Conservation (phyloP, 257 asterid genomes). For the Nicotiana undulata region DNA sequence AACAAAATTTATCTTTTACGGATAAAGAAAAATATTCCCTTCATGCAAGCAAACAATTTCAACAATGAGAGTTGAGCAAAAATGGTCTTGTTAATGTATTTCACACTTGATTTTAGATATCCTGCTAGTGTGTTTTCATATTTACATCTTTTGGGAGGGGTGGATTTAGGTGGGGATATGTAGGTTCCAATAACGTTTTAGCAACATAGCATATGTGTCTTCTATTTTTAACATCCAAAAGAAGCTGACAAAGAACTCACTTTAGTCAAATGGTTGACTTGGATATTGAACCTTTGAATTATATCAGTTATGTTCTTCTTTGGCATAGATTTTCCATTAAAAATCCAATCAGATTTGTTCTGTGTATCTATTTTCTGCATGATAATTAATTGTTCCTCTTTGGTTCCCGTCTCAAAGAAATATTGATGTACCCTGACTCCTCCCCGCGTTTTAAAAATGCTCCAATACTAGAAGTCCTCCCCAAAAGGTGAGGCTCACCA, state of each 20-base stretch:
- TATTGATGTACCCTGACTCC: constrained; percentile 68
- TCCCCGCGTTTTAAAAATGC: constrained; percentile 92
- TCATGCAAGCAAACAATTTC: no score
- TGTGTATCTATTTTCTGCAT: constrained; percentile 29
- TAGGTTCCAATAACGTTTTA: no score
- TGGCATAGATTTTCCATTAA: constrained; percentile 63
- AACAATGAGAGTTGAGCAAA: no score
- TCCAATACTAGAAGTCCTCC: constrained; percentile 84
- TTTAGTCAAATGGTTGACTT: constrained; percentile 89
- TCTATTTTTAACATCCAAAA: neutral
- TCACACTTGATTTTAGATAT: no score
- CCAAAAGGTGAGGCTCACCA: constrained; percentile 48
- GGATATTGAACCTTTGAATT: constrained; percentile 75
- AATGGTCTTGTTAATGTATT: no score
- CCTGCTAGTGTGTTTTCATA: no score
- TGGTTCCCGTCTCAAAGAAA: constrained; percentile 63
- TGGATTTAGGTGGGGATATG: no score
- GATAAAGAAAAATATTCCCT: no score
- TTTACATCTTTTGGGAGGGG: no score
- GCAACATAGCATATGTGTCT: no score
- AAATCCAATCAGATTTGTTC: constrained; percentile 89
- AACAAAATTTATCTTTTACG: no score
- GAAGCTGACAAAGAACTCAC: constrained; percentile 39
- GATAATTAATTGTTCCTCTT: constrained; percentile 20
- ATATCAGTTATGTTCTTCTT: constrained; percentile 59